Evolutionary conservation across 2,329 filamentous ascomycete species (phyloP).

Genomic region (Whalleya microplaca): DNA sequence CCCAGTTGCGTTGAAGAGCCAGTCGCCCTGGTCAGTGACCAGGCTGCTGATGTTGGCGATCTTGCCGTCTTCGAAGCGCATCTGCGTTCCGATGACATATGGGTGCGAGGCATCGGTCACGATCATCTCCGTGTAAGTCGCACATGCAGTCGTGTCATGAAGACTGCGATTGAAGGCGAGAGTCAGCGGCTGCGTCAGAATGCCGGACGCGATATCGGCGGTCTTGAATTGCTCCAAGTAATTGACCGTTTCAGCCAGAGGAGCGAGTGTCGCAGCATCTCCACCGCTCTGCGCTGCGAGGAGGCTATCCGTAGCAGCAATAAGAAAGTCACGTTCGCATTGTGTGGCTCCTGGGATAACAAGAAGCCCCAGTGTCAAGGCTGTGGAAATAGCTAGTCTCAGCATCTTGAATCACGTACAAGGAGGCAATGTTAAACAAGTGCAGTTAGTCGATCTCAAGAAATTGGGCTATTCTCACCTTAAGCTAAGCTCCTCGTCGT

Average conservation of each 20-base stretch:
- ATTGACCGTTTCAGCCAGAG: slow-evolving; percentile 20
- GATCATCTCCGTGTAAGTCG: slow-evolving; percentile 43
- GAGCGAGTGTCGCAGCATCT: slow-evolving; percentile 17
- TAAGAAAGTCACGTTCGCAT: slow-evolving; percentile 32
- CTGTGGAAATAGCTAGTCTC: slow-evolving; percentile 20
- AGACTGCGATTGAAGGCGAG: slow-evolving; percentile 43
- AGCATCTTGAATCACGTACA: slow-evolving; percentile 20
- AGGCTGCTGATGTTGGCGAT: slow-evolving; percentile 38
- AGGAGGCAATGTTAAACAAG: slow-evolving; percentile 2
- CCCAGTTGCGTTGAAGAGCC: slow-evolving; percentile 44
- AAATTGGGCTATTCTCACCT: slow-evolving; percentile 1
- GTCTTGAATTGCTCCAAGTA: slow-evolving; percentile 42
- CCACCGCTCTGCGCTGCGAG: slow-evolving; percentile 33
- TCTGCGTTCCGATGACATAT: slow-evolving; percentile 44
- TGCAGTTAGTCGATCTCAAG: slow-evolving; percentile 1
- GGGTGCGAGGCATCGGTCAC: slow-evolving; percentile 38
- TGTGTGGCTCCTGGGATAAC: slow-evolving; percentile 24
- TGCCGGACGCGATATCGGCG: slow-evolving; percentile 34
- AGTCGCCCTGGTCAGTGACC: slow-evolving; percentile 41
- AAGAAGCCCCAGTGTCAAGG: slow-evolving; percentile 20
- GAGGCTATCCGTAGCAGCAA: slow-evolving; percentile 30
- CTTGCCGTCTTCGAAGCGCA: slow-evolving; percentile 33
- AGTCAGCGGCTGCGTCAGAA: slow-evolving; percentile 38
- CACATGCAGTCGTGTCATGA: slow-evolving; percentile 42
- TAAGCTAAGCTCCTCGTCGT: slow-evolving; percentile 2